Evolutionary conservation across 139 green algal species (phyloP), one percentile per base, ranked within the genome.

Genomic region (Chlorella sp.): DNA sequence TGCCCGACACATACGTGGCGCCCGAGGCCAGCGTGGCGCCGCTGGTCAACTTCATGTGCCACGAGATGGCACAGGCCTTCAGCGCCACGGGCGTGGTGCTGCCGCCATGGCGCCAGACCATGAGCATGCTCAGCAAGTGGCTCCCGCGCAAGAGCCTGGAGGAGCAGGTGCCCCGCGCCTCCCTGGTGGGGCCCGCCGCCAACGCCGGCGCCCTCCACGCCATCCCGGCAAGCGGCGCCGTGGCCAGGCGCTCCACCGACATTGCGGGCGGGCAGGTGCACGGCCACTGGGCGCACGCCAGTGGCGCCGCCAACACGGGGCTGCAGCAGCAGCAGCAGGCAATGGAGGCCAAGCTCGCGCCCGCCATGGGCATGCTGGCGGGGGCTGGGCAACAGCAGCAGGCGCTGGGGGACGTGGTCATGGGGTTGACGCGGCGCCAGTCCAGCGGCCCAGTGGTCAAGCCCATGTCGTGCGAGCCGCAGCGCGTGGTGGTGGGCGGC

Each of bases 101-200:
- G 66, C 88, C 88, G 20, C 88, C 88, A 6, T 93, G 88, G 88
- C 83, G 88, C 29, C 76, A 85, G 22, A 67, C 69, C 33, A 80
- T 74, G 29, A 82, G 72, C 75, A 83, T 93, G 85, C 77, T 92
- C 23, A 83, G 65, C 69, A 93, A 93, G 73, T 91, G 84, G 84
- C 71, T 71, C 59, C 73, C 74, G 3, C 65, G 70, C n/a, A 83
- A 79, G 68, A 63, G 32, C 2, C 23, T 82, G 22, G 77, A 78
- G 33, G 62, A 66, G 51, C 2, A 17, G 31, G 31, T 55, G 67
- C 27, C 67, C 1, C 23, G 3, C 6, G 5, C 51, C 51, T 62
- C 5, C 51, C 3, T 3, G 3, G 14, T 62, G n/a, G n/a, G n/a
- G 23, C 27, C 27, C 61, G 34, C 29, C 20, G 6, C 61, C 3